Conservation (phyloP, 2,329 filamentous ascomycete species). For the Xylariaceae sp. region DNA sequence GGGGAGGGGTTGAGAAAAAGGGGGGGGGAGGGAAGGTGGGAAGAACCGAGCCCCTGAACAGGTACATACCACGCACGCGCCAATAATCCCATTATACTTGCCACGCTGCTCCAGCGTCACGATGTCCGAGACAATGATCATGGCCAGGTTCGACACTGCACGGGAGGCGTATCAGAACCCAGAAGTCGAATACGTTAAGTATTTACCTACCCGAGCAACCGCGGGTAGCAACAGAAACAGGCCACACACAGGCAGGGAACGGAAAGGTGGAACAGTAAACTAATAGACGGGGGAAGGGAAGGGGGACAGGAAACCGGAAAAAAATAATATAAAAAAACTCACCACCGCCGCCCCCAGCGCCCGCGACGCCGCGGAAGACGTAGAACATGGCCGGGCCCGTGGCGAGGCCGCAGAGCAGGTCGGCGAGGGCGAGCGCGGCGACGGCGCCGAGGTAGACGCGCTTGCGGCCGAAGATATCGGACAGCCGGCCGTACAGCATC, state of each 20-base stretch:
- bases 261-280: too few species aligned
- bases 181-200: too few species aligned
- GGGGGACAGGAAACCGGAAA: too few species aligned
- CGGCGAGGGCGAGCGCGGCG: slow-evolving; percentile 36
- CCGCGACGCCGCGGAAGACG: slow-evolving; percentile 21
- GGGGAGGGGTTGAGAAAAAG: too few species aligned
- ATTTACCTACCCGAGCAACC: too few species aligned
- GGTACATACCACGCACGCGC: slow-evolving; percentile 11
- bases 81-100: slow-evolving; percentile 27
- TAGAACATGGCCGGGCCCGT: slow-evolving; percentile 21
- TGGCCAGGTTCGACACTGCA: slow-evolving; percentile 22
- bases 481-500: slow-evolving; percentile 27
- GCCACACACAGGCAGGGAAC: too few species aligned
- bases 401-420: slow-evolving; percentile 24
- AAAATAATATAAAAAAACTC: too few species aligned
- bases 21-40: too few species aligned
- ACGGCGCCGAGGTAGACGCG: slow-evolving; percentile 28
- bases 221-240: too few species aligned
- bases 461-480: slow-evolving; percentile 30
- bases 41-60: too few species aligned
- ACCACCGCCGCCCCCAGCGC: slow-evolving; percentile 22
- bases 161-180: too few species aligned
- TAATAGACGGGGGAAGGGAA: too few species aligned
- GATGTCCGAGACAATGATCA: slow-evolving; percentile 30
- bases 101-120: slow-evolving; percentile 27